Evolutionary conservation across 257 asterid genomes (phyloP).

Genomic region (Forsythia suspensa): DNA sequence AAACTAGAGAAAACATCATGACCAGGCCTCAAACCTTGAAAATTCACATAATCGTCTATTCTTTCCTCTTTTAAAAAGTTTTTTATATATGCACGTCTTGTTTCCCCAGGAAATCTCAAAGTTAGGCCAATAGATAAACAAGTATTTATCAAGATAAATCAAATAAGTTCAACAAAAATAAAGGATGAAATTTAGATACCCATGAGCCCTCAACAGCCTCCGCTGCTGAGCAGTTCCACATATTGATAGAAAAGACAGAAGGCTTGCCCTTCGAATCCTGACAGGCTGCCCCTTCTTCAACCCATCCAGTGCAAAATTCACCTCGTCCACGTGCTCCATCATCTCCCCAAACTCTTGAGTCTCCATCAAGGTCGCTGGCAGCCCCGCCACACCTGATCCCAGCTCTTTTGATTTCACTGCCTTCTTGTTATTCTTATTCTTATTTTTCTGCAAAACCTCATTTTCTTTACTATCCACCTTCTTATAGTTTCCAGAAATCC

Average conservation of each 20-base stretch:
- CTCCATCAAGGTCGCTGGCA: constrained; percentile 77
- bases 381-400: constrained; percentile 31
- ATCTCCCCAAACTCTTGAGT: constrained; percentile 88
- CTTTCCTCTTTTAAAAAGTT: background rate
- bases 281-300: constrained; percentile 79
- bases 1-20: background rate
- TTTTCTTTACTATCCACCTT: constrained; percentile 41
- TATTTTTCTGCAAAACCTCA: constrained; percentile 47
- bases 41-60: background rate
- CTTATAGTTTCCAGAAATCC: constrained; percentile 40
- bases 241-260: constrained; percentile 57
- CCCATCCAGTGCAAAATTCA: constrained; percentile 85
- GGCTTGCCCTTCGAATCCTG: constrained; percentile 65
- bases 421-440: constrained; percentile 45
- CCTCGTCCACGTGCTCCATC: constrained; percentile 92
- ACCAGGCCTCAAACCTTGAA: background rate
- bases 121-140: constrained; percentile 5
- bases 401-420: constrained; percentile 35
- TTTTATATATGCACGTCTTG: background rate
- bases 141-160: background rate
- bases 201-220: constrained; percentile 63
- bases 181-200: constrained; percentile 46
- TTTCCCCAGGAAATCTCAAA: background rate
- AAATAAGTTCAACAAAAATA: background rate
- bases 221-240: constrained; percentile 66